Conservation (phyloP, 2,329 filamentous ascomycete species). For the Amphichorda felina region DNA sequence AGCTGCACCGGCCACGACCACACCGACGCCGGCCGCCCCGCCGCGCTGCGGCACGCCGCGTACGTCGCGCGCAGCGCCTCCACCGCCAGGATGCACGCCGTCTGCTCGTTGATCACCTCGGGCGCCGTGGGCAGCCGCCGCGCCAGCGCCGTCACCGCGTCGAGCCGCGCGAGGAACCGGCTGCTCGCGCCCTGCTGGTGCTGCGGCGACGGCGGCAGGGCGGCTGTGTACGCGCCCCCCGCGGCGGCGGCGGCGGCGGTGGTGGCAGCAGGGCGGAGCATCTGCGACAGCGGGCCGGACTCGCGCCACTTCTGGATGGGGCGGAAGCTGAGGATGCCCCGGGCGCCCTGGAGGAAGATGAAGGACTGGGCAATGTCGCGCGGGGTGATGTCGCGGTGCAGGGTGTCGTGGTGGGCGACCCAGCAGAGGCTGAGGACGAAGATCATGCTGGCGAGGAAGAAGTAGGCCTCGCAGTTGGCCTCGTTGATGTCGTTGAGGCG, state of each 20-base stretch:
- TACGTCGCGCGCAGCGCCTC: constrained; percentile 6
- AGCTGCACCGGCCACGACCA: constrained; percentile 8
- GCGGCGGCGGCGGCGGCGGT: no score
- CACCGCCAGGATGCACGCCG: constrained; percentile 7
- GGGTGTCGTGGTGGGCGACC: constrained; percentile 4
- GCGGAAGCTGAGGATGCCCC: constrained; percentile 7
- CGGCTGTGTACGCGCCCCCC: no score
- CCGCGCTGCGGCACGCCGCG: neutral
- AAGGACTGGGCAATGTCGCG: constrained; percentile 9
- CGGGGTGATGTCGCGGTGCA: constrained; percentile 3
- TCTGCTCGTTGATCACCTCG: constrained; percentile 4
- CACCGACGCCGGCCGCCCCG: neutral
- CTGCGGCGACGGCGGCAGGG: constrained; percentile 1
- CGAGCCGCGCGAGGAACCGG: constrained; percentile 2
- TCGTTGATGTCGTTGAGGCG: constrained; percentile 7
- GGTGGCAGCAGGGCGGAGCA: no score
- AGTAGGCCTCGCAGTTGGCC: constrained; percentile 9
- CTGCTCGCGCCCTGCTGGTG: neutral
- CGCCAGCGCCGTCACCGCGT: constrained; percentile 5
- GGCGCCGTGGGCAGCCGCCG: constrained; percentile 4
- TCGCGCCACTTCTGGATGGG: constrained; percentile 2
- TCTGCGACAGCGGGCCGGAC: neutral
- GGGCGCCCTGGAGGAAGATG: constrained; percentile 8
- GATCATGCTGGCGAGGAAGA: constrained; percentile 9
- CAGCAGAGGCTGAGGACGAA: constrained; percentile 9